Percentiles rank a stretch among this genome's conserved stretches.
Evolutionary conservation across 108 stramenopile genomes (phyloP).

Genomic region (Cyclotella baltica): DNA sequence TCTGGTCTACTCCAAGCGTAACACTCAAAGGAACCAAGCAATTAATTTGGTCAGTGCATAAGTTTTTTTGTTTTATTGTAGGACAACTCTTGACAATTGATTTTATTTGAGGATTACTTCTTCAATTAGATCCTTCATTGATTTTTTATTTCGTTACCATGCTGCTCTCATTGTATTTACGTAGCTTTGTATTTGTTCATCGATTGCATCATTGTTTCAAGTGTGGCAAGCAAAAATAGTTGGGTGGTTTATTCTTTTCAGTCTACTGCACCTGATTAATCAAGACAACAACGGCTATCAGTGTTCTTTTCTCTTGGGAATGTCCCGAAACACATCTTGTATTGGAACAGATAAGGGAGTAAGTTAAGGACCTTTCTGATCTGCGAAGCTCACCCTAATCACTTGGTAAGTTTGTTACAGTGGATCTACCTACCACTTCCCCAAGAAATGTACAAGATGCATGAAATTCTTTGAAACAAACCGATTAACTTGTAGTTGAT

Average conservation of each 20-base stretch:
- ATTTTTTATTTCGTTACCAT: not conserved
- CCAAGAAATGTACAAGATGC: slow-evolving; percentile 4
- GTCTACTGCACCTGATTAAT: not conserved
- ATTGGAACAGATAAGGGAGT: not conserved
- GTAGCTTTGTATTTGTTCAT: not conserved
- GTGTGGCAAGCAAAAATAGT: slow-evolving; percentile 4
- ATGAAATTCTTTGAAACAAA: not conserved
- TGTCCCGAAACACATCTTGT: not conserved
- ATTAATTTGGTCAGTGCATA: not conserved
- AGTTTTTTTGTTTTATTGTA: not conserved
- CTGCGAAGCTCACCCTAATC: not conserved
- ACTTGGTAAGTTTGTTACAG: slow-evolving; percentile 7
- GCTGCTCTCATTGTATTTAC: not conserved
- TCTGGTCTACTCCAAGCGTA: not conserved
- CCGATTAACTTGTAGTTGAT: not conserved
- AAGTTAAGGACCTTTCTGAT: not conserved
- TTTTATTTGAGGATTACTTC: not conserved
- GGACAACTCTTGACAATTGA: not conserved
- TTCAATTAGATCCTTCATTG: not conserved
- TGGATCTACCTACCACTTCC: not conserved
- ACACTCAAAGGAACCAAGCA: not conserved
- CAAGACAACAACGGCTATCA: not conserved
- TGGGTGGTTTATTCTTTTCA: not conserved
- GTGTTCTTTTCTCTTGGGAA: not conserved
- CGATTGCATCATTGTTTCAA: not conserved